phyloP scores from a whole-genome alignment of 2,329 filamentous ascomycete species.

The Paecilomyces sp. region DNA sequence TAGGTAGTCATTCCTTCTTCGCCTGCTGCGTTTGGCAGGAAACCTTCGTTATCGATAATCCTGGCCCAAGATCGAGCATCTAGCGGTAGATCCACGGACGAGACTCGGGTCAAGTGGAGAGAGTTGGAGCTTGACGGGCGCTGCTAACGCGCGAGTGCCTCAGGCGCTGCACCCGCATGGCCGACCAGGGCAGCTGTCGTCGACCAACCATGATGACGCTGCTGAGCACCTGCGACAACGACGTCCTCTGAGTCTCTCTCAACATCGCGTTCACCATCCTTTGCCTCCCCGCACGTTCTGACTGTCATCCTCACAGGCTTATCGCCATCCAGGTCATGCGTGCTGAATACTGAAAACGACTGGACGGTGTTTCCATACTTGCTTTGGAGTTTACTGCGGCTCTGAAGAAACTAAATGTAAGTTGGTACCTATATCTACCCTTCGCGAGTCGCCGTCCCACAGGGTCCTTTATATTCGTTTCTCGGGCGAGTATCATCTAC shows the following conservation, averaged over 20 bases:
- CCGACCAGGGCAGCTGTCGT: background rate
- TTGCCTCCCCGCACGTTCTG: background rate
- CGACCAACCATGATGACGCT: background rate
- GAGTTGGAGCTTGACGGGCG: background rate
- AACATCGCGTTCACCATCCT: background rate
- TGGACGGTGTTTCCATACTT: constrained; percentile 1
- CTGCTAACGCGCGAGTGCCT: background rate
- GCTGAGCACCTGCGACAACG: background rate
- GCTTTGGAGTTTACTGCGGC: background rate
- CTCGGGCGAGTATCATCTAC: background rate
- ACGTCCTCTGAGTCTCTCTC: background rate
- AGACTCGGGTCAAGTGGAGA: background rate
- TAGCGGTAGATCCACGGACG: background rate
- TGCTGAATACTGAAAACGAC: constrained; percentile 3
- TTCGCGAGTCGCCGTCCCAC: background rate
- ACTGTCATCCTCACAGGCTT: background rate
- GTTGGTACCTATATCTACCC: background rate
- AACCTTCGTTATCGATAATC: background rate
- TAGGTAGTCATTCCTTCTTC: background rate
- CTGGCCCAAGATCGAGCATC: background rate
- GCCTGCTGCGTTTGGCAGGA: background rate
- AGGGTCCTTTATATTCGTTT: background rate
- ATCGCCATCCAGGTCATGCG: constrained; percentile 1
- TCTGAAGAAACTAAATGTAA: background rate
- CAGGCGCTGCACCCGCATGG: background rate